These are phyloP conservation scores for Fusarium sp. DNA, from an alignment of 2,329 filamentous ascomycete genomes.

Conservation along the genomic window DNA sequence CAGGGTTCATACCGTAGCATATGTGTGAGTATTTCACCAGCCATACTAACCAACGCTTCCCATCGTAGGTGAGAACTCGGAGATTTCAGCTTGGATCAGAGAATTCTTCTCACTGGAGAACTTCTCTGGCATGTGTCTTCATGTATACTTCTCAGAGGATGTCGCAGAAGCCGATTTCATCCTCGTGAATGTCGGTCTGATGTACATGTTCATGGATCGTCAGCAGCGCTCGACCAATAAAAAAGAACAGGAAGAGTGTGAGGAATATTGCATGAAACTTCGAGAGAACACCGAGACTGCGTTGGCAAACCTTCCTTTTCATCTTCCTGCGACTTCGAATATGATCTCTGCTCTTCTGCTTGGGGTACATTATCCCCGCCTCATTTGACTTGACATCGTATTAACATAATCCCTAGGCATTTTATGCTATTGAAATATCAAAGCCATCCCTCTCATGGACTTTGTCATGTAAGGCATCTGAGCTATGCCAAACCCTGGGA, in stretches of 20 bases:
- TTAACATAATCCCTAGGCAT: slow-evolving; percentile 43
- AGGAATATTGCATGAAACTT: slow-evolving; percentile 44
- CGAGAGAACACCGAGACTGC: slow-evolving; percentile 52
- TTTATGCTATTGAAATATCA: slow-evolving; percentile 52
- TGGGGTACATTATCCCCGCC: slow-evolving; percentile 28
- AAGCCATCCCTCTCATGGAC: slow-evolving; percentile 52
- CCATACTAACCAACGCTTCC: slow-evolving; percentile 6
- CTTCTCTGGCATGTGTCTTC: slow-evolving; percentile 52
- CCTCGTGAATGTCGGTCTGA: slow-evolving; percentile 52
- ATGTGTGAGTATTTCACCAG: background rate
- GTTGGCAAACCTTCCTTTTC: slow-evolving; percentile 50
- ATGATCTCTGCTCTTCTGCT: slow-evolving; percentile 47
- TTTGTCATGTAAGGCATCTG: slow-evolving; percentile 50
- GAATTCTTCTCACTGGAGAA: slow-evolving; percentile 49
- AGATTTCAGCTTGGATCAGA: slow-evolving; percentile 48
- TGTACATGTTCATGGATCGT: slow-evolving; percentile 50
- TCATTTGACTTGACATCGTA: no score
- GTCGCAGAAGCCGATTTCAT: slow-evolving; percentile 52
- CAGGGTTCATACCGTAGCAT: no score
- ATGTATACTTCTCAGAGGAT: slow-evolving; percentile 53
- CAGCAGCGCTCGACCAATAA: slow-evolving; percentile 17
- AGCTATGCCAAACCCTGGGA: slow-evolving; percentile 51
- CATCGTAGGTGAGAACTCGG: slow-evolving; percentile 39
- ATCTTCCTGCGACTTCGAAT: slow-evolving; percentile 50
- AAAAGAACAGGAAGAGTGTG: slow-evolving; percentile 45